Evolutionary conservation across 176 grass and related monocot genomes (phyloP), one percentile per base, ranked within the genome.

Genomic region (Areca catechu): DNA sequence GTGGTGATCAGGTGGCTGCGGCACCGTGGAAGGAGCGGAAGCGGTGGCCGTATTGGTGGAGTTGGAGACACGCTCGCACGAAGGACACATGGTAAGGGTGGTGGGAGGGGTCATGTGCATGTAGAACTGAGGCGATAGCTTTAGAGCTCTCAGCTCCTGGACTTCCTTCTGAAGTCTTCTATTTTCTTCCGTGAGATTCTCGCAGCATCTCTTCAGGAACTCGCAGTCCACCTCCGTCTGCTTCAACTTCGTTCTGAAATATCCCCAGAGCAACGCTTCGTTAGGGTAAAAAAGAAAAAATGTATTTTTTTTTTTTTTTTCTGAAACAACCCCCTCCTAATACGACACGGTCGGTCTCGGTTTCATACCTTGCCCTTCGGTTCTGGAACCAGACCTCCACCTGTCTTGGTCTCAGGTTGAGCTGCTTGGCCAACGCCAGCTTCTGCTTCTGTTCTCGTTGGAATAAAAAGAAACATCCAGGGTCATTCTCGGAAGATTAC

Each of bases 191-290:
- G 30, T 43, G 30, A 62, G 60, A 10, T 12, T 62, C 19, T 62
- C 60, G 60, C 60, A 62, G 60, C 60, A 62, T 3, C 60, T 49
- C 20, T 34, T 48, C 7, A 62, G 60, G 60, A 49, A 48, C 37
- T 62, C 60, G 19, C 60, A 62, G n/a, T 62, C 60, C 60, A 48
- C 60, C 60, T 62, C 60, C 15, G 60, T 62, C 22, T 62, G 60
- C 60, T 62, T 62, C 60, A 48, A 17, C n/a, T 62, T 62, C 19
- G 60, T 62, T 12, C 60, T 62, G 30, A 43, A 21, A 48, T 21
- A 1, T 22, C 19, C 12, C 17, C 4, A 29, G 4, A 62, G 4
- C 0, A 10, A 48, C 48, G 12, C 1, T 9, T 0, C 30, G 30
- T 37, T 37, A 37, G 30, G 5, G 5, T 29, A 3, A 1, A 24